A percentile compares a stretch with the other conserved stretches of the same genome.
Conservation (phyloP, 2,329 filamentous ascomycete species). For the Exophiala mesophila region DNA sequence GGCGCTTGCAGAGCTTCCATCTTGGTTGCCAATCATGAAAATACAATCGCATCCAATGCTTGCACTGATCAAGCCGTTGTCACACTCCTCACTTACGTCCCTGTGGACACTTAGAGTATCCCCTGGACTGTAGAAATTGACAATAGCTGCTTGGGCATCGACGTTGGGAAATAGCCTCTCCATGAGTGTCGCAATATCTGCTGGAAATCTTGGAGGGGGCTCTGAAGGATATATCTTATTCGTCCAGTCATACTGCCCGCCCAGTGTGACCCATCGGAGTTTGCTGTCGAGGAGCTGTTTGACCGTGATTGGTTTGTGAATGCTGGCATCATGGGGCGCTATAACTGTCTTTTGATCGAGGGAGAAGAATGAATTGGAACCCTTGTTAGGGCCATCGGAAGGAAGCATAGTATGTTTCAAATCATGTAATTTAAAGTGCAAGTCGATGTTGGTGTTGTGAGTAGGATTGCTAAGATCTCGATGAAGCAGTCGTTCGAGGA, state of each 20-base stretch:
- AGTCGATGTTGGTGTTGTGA: slow-evolving; percentile 86
- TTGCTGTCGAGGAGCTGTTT: slow-evolving; percentile 70
- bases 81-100: slow-evolving; percentile 82
- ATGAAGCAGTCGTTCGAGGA: slow-evolving; percentile 72
- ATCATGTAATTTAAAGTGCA: slow-evolving; percentile 71
- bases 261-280: slow-evolving; percentile 89
- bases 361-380: slow-evolving; percentile 47
- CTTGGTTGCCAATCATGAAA: slow-evolving; percentile 73
- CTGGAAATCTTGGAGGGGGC: slow-evolving; percentile 66
- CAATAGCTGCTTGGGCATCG: slow-evolving; percentile 79
- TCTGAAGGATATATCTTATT: slow-evolving; percentile 70
- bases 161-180: slow-evolving; percentile 70
- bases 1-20: slow-evolving; percentile 37
- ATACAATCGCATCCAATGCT: slow-evolving; percentile 86
- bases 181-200: slow-evolving; percentile 65
- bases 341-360: slow-evolving; percentile 40
- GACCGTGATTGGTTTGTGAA: slow-evolving; percentile 71
- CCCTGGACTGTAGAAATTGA: slow-evolving; percentile 86
- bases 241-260: slow-evolving; percentile 96
- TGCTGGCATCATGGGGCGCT: slow-evolving; percentile 60
- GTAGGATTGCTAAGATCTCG: slow-evolving; percentile 65
- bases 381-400: background rate
- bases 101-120: slow-evolving; percentile 91
- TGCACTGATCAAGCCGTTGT: slow-evolving; percentile 74
- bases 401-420: slow-evolving; percentile 23